Evolutionary conservation across 352 stramenopile species (phyloP), one percentile per base, ranked within the genome.

Genomic region (Phytopythium aichiense): DNA sequence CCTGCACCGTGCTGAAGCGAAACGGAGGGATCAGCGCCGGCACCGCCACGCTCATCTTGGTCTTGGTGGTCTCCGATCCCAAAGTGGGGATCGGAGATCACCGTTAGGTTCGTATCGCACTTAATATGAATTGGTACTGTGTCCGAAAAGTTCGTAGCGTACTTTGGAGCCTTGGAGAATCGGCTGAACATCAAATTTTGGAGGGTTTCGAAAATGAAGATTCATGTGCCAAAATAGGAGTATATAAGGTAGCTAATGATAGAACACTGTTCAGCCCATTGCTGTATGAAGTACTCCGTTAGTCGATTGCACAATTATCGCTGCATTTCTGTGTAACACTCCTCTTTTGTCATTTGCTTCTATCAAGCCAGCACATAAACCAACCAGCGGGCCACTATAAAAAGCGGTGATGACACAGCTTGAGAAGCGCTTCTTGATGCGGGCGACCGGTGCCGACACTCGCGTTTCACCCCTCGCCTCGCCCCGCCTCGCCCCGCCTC

Each of bases 11-110:
- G 65, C 81, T 94, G 73, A 91, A 95, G 64, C 87, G 83, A 74
- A 95, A 95, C 65, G 87, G 87, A 55, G 87, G 87, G 68, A 95
- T 91, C 58, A 95, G 61, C 65, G 87, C 84, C 33, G 82, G 77
- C 57, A 77, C 78, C 33, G 71, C 79, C 33, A 78, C 80, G 63
- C 72, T 76, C 71, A 76, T 79, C 42, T 61, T 64, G 22, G 7
- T 38, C 33, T n/a, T 7, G 2, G 35, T 64, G 22, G 7, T 38
- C 33, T n/a, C 4, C 8, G 35, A 38, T 38, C 35, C 35, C 7
- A 1, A 1, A 13, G 12, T 38, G 12, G 35, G 8, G 35, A 38
- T 13, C 1, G 35, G 35, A 38, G 35, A 4, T 9, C 35, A 38
- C 35, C 35, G 33, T 61, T 30, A 51, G 13, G 45, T 51, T 25